Conservation (phyloP, 2,329 filamentous ascomycete genomes). For the Sporothrix protearum region DNA sequence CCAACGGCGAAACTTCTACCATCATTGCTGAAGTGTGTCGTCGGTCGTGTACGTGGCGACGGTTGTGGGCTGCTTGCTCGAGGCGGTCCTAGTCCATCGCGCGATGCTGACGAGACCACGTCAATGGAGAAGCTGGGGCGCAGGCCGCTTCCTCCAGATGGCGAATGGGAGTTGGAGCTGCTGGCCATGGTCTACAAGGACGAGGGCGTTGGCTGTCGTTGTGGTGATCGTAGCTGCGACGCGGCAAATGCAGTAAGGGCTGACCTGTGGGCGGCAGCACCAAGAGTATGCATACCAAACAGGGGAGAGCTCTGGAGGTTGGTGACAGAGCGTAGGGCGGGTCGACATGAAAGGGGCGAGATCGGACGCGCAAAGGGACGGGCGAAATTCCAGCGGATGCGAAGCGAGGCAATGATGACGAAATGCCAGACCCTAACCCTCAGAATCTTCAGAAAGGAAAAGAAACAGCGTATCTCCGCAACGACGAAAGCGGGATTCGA, state of each 20-base stretch:
- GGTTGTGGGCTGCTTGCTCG: conserved; percentile 21
- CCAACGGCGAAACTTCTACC: conserved; percentile 15
- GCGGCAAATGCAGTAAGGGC: not conserved
- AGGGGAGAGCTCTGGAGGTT: not conserved
- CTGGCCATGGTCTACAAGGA: conserved; percentile 12
- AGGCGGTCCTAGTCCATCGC: conserved; percentile 3
- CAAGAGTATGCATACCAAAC: not conserved
- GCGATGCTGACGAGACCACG: conserved; percentile 8
- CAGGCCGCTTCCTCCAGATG: conserved; percentile 45
- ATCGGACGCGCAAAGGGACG: not conserved
- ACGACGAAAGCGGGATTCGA: not conserved
- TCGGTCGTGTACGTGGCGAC: conserved; percentile 24
- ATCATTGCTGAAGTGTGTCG: conserved; percentile 23
- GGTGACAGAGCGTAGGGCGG: not conserved
- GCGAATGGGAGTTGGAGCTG: conserved; percentile 35
- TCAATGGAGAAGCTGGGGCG: conserved; percentile 43
- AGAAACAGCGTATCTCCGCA: not conserved
- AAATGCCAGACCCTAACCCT: not conserved
- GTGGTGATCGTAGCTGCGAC: not conserved
- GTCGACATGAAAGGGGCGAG: not conserved
- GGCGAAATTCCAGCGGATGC: not conserved
- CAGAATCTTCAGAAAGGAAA: not conserved
- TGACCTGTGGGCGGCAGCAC: not conserved
- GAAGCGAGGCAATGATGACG: not conserved
- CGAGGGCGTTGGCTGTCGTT: not conserved